Conservation (phyloP, 139 green algal genomes). For the Auxenochlorella pyrenoidosa region DNA sequence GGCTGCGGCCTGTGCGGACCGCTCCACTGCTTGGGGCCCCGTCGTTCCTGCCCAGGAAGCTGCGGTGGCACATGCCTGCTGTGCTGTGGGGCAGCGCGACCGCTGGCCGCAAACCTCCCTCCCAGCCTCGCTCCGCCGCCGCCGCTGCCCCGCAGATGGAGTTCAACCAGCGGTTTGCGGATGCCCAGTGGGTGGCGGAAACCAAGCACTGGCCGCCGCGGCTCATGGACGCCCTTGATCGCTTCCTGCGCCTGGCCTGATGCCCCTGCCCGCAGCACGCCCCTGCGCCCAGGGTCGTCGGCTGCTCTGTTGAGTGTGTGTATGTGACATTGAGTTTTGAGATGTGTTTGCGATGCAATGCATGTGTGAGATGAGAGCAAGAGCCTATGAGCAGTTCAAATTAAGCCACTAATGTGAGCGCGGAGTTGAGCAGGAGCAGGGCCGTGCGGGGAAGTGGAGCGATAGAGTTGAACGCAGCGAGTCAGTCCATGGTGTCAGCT, state of each 20-base stretch:
- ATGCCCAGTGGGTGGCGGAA: slow-evolving; percentile 61
- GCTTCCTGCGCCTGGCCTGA: slow-evolving; percentile 66
- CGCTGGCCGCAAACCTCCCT: not conserved
- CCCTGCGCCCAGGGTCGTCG: not conserved
- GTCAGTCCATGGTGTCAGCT: not conserved
- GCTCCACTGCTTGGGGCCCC: too few species aligned
- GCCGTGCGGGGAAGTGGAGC: too few species aligned
- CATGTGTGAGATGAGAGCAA: not conserved
- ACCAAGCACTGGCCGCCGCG: slow-evolving; percentile 72
- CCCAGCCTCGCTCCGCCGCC: not conserved
- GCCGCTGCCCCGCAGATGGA: slow-evolving; percentile 21
- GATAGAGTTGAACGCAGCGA: too few species aligned
- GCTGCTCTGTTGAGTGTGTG: too few species aligned
- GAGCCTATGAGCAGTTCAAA: not conserved
- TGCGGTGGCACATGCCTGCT: not conserved
- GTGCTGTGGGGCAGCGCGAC: not conserved
- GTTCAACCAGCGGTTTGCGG: slow-evolving; percentile 68
- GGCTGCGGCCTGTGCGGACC: too few species aligned
- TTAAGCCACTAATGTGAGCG: not conserved
- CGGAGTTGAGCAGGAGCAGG: too few species aligned
- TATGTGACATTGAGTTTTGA: not conserved
- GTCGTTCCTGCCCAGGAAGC: too few species aligned
- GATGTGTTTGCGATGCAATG: not conserved
- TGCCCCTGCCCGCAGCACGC: not conserved
- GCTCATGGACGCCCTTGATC: slow-evolving; percentile 62